Percentiles rank a stretch among this genome's conserved stretches.
Evolutionary conservation across 768 basidiomycete genomes (phyloP).

Genomic region (Trametes cubensis): DNA sequence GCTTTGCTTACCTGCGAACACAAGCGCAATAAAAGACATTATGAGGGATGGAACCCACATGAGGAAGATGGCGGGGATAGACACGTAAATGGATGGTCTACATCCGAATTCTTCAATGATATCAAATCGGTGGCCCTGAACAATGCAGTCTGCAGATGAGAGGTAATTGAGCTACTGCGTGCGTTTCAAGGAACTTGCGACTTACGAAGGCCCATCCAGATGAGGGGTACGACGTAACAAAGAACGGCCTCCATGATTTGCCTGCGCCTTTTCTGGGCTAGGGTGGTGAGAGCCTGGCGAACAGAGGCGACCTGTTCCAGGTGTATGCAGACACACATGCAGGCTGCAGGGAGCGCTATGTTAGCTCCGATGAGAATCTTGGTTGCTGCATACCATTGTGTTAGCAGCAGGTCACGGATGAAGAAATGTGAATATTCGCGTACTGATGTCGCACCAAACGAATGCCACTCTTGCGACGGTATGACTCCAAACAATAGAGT

Average conservation of each 20-base stretch:
- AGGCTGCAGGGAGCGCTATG: conserved; percentile 59
- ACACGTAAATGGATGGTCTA: conserved; percentile 38
- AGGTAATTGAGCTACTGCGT: no score
- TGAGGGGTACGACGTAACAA: conserved; percentile 56
- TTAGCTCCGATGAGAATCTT: conserved; percentile 54
- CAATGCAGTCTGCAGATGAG: conserved; percentile 38
- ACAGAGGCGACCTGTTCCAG: conserved; percentile 58
- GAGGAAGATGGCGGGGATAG: conserved; percentile 37
- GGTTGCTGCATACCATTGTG: conserved; percentile 46
- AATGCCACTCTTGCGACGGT: conserved; percentile 27
- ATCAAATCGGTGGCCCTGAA: conserved; percentile 50
- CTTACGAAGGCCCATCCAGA: conserved; percentile 65
- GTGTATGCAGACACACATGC: conserved; percentile 56
- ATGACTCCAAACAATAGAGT: conserved; percentile 47
- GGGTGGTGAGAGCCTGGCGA: conserved; percentile 37
- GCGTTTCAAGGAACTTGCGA: no score
- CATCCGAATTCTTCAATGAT: conserved; percentile 47
- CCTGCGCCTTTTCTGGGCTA: conserved; percentile 38
- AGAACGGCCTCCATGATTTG: conserved; percentile 47
- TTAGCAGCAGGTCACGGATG: no score
- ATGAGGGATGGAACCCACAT: conserved; percentile 37
- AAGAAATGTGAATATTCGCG: no score
- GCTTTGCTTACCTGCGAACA: conserved; percentile 36
- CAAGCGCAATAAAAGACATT: no score
- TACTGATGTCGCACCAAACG: conserved; percentile 66